A percentile compares a stretch with the other conserved stretches of the same genome.
phyloP scores from a whole-genome alignment of 73 alveolate species.

The Diophrys appendiculata region DNA sequence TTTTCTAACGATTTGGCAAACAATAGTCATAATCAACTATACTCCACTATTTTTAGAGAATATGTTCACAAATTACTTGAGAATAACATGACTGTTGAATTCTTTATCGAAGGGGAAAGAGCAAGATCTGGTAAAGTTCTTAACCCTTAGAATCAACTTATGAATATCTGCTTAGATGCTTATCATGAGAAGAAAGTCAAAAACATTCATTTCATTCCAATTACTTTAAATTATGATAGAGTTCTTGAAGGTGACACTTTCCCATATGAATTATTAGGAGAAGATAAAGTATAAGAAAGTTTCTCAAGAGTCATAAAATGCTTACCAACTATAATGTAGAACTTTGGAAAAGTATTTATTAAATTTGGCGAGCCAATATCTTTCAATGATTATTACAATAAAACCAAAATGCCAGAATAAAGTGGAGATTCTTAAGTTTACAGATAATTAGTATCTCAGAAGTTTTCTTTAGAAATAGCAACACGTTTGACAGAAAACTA shows the following conservation, averaged over 20 bases:
- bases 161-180: slow-evolving; percentile 72
- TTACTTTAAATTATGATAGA: slow-evolving; percentile 85
- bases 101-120: slow-evolving; percentile 89
- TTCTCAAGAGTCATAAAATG: slow-evolving; percentile 70
- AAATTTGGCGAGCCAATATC: slow-evolving; percentile 76
- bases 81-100: slow-evolving; percentile 70
- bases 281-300: slow-evolving; percentile 77
- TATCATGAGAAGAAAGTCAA: slow-evolving; percentile 60
- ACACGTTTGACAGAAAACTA: slow-evolving; percentile 21
- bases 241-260: slow-evolving; percentile 88
- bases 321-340: slow-evolving; percentile 46
- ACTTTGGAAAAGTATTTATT: slow-evolving; percentile 80
- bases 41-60: slow-evolving; percentile 75
- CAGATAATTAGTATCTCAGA: slow-evolving; percentile 48
- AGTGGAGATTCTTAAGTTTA: slow-evolving; percentile 3
- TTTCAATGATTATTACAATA: slow-evolving; percentile 33
- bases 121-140: slow-evolving; percentile 85
- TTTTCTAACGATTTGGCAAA: slow-evolving; percentile 70
- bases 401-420: slow-evolving; percentile 16
- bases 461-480: slow-evolving; percentile 46
- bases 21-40: slow-evolving; percentile 59
- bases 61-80: slow-evolving; percentile 62
- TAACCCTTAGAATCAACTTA: slow-evolving; percentile 74
- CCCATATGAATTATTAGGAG: slow-evolving; percentile 92
- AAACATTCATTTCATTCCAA: slow-evolving; percentile 79